Evolutionary conservation across 768 basidiomycete genomes (phyloP), one percentile per base, ranked within the genome.

Genomic region (Myochromella boudieri): DNA sequence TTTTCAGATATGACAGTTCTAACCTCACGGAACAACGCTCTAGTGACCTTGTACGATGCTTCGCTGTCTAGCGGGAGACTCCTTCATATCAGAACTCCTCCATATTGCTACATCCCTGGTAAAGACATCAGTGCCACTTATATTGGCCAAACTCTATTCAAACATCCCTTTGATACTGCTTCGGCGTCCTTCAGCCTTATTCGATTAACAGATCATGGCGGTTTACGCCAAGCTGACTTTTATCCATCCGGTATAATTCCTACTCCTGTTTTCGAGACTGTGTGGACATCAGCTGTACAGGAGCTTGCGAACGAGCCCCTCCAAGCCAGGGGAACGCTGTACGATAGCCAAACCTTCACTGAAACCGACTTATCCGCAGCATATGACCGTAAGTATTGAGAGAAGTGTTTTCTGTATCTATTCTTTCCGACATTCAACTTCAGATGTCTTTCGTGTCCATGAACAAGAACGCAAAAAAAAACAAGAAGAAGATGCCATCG

Each of bases 1-100:
- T 36, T 21, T 37, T 10, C 54, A 87, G 85, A 62, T 1, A 64
- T 78, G 5, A 82, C 84, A 0, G 60, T 86, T 22, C 61, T 90
- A 24, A 78, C 77, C 1, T 87, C 88, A 3, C 74, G 74, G 3
- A 75, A 67, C 45, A 87, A 83, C 52, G 66, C 68, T 12, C 58
- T 89, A 27, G 64, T 84, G 11, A 80, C 83, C 1, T 57, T 85
- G 3, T 91, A 90, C 51, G 82, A 87, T 57, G 76, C 85, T 18
- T 72, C 74, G 28, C 68, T 65, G 22, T 56, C 68, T 4, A 48
- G 64, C 12, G 72, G 70, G 20, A 54, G 58, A 15, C 69, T 78
- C 20, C 49, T 81, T n/a, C 75, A 75, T 32, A 57, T 75, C 43
- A 65, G 75, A 45, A 57, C 63, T 6, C 52, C 63, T 3, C 81